Evolutionary conservation across 768 basidiomycete genomes (phyloP).

Genomic region (Panus rudis): DNA sequence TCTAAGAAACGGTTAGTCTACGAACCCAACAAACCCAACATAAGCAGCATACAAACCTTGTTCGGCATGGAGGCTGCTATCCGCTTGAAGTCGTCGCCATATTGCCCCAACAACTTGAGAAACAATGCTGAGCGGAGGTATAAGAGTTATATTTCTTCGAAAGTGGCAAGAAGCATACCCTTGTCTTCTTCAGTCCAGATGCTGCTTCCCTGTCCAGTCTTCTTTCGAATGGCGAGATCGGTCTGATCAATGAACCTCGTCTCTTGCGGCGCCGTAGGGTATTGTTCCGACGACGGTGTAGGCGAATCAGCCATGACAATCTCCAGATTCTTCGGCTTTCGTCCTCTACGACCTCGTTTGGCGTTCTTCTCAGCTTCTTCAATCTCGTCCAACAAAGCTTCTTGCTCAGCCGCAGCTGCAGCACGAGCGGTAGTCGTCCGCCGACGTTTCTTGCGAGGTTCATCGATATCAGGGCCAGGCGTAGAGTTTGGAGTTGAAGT

Average conservation of each 20-base stretch:
- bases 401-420: conserved; percentile 24
- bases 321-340: not conserved
- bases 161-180: conserved; percentile 31
- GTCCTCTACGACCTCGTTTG: not conserved
- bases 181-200: conserved; percentile 68
- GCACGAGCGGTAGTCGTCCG: conserved; percentile 28
- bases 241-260: conserved; percentile 20
- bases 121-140: conserved; percentile 34
- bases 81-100: conserved; percentile 63
- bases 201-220: conserved; percentile 25
- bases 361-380: conserved; percentile 17
- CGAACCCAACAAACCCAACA: not conserved
- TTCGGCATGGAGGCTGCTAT: conserved; percentile 62
- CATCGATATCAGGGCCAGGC: conserved; percentile 62
- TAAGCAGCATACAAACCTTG: conserved; percentile 34
- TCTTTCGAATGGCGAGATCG: conserved; percentile 16
- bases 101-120: conserved; percentile 46
- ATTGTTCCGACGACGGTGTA: conserved; percentile 19
- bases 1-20: conserved; percentile 28
- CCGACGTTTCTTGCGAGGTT: conserved; percentile 31
- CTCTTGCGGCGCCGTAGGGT: conserved; percentile 14
- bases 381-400: conserved; percentile 23
- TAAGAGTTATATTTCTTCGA: not conserved
- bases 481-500: conserved; percentile 40
- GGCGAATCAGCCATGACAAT: not conserved